Base-by-base conservation (phyloP, 1,284 basidiomycete genomes). In the Leccinum griseonigrum region DNA sequence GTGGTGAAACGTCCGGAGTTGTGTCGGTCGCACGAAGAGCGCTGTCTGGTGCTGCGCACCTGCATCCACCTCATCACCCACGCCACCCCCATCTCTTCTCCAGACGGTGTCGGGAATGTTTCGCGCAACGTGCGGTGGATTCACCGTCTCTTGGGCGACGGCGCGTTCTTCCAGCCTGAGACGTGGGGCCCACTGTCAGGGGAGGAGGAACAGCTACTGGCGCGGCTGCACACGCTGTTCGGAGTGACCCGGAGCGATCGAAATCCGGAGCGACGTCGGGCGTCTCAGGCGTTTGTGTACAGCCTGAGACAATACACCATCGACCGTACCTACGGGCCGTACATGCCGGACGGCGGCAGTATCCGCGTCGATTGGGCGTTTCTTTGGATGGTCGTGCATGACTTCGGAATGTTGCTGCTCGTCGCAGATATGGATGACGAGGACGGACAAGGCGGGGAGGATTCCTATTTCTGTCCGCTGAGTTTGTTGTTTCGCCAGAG, bases 361-460 rank as follows among this genome's bases (percentile, higher is more conserved):
- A 74, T 77, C 28, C 69, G 72, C 4, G 81, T 89, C 5, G 81
- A 90, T 66, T 90, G 88, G 88, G 75, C 75, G 26, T 85, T 87
- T 69, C 53, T 90, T 26, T 77, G 76, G 66, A 80, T 78, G 54
- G 73, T 88, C n/a, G 84, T 84, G 57, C 85, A 85, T 66, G 75
- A 80, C 32, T 75, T 88, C 32, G 81, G 80, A 2, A 79, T 82
- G 78, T 77, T 86, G 63, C 59, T 85, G 22, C n/a, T 54, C 31
- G 32, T n/a, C 22, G 69, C 82, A 6, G 79, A 81, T 50, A 50
- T 73, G 46, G 75, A 76, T 22, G 76, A 74, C 53, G 76, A 74
- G 48, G 60, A 64, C 1, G 70, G 60, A 1, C 7, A 31, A 32
- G 3, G 29, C 52, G 14, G 9, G 16, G 67, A 68, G 5, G 72